Evolutionary conservation across 1,284 basidiomycete species (phyloP).

Genomic region (Cryptococcus sp.): DNA sequence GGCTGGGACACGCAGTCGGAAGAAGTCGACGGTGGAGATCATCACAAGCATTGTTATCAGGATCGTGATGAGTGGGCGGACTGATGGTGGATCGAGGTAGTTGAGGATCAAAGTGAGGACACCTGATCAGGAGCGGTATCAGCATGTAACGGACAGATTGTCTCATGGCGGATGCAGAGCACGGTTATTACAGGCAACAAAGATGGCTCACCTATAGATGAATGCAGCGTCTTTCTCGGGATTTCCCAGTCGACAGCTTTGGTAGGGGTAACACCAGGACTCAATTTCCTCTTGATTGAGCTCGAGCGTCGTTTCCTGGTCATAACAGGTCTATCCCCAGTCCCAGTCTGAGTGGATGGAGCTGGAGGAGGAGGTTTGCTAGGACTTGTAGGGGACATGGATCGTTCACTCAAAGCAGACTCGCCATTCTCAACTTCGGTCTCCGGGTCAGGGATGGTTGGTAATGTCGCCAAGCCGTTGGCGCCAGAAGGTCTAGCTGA

Average conservation of each 20-base stretch:
- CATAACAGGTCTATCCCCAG: slow-evolving; percentile 22
- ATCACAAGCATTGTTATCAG: slow-evolving; percentile 69
- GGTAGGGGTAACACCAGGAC: slow-evolving; percentile 45
- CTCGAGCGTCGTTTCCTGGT: slow-evolving; percentile 37
- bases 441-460: slow-evolving; percentile 37
- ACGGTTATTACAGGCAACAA: slow-evolving; percentile 5
- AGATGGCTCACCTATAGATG: slow-evolving; percentile 73
- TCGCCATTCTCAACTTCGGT: slow-evolving; percentile 18
- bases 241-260: slow-evolving; percentile 66
- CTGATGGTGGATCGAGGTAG: slow-evolving; percentile 48
- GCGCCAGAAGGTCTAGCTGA: slow-evolving; percentile 5
- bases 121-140: slow-evolving; percentile 56
- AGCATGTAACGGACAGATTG: no score
- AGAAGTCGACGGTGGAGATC: slow-evolving; percentile 73
- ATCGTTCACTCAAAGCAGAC: background rate
- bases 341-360: slow-evolving; percentile 36
- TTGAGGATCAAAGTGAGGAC: slow-evolving; percentile 78
- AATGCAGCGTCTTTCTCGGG: slow-evolving; percentile 86
- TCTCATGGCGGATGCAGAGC: background rate
- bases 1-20: slow-evolving; percentile 68
- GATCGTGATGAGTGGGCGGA: slow-evolving; percentile 62
- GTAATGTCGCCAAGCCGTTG: slow-evolving; percentile 34
- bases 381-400: background rate
- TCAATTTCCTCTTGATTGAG: slow-evolving; percentile 43
- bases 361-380: slow-evolving; percentile 33